Base-by-base conservation (phyloP, 2,329 filamentous ascomycete genomes). In the Pyrenophora seminiperda region DNA sequence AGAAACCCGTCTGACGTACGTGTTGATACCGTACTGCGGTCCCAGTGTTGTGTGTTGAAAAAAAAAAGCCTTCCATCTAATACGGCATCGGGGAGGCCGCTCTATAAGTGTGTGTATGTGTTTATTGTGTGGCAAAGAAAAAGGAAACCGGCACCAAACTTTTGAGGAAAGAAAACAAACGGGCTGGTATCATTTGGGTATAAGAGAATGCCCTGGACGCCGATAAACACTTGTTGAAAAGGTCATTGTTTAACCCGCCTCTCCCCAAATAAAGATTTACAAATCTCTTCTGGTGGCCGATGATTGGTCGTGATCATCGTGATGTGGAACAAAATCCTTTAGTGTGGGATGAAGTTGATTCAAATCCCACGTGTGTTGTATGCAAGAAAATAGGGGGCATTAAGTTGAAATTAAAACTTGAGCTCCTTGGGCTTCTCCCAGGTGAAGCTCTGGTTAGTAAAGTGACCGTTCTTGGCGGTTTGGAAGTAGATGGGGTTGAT, bases 381-480 rank as follows among this genome's bases (percentile, higher is more conserved):
- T 27, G 24, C 24, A 27, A 27, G 13, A 27, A 4, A 27, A 3
- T 11, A n/a, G n/a, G n/a, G n/a, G 24, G 24, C 24, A 10, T 27
- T 27, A 27, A 9, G 24, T 11, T 2, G 9, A 41, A 45, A 50
- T 85, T 96, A 97, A 79, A 90, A 88, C 80, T 89, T 92, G 73
- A 99, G 90, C 66, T 82, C 70, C 90, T 96, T 97, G 73, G 94
- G 93, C 86, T 97, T 85, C 87, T 99, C 94, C 94, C 94, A 99
- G 79, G 82, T 86, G 85, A 99, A 99, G 77, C 77, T 82, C 85
- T 96, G 94, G 89, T 97, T 94, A 79, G 91, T 96, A 80, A 99
- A 99, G 86, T 99, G 94, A 70, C 94, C 94, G 81, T 97, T 97
- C 90, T 97, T 97, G 80, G 94, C 94, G 51, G 94, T 99, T 83